Conservation (phyloP, 768 basidiomycete genomes). For the Mycena sanguinolenta region DNA sequence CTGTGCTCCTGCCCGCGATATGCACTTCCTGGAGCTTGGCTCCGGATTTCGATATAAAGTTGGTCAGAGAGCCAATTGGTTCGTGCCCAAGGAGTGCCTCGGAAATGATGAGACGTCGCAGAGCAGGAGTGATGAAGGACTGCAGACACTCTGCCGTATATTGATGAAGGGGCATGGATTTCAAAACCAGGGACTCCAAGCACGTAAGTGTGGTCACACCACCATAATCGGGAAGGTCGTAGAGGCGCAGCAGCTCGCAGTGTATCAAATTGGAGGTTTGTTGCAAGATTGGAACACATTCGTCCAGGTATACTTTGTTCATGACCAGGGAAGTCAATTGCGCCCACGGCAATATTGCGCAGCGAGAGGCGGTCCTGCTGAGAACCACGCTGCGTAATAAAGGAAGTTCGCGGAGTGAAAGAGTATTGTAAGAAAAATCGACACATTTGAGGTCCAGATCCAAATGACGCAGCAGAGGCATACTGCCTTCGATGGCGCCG, state of each 20-base stretch:
- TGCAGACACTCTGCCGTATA: background rate
- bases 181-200: background rate
- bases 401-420: background rate
- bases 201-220: background rate
- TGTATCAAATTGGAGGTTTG: background rate
- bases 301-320: background rate
- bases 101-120: background rate
- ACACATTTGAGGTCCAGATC: background rate
- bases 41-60: background rate
- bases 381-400: background rate
- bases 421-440: background rate
- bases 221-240: background rate
- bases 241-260: background rate
- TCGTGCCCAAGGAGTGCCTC: background rate
- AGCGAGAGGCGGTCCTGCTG: background rate
- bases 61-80: background rate
- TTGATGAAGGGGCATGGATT: background rate
- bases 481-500: background rate
- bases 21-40: background rate
- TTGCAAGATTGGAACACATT: background rate
- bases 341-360: background rate
- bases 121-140: background rate
- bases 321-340: background rate
- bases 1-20: background rate
- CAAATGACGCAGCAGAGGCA: background rate